phyloP scores from a whole-genome alignment of 2,329 filamentous ascomycete genomes.

The Neopestalotiopsis rosae region DNA sequence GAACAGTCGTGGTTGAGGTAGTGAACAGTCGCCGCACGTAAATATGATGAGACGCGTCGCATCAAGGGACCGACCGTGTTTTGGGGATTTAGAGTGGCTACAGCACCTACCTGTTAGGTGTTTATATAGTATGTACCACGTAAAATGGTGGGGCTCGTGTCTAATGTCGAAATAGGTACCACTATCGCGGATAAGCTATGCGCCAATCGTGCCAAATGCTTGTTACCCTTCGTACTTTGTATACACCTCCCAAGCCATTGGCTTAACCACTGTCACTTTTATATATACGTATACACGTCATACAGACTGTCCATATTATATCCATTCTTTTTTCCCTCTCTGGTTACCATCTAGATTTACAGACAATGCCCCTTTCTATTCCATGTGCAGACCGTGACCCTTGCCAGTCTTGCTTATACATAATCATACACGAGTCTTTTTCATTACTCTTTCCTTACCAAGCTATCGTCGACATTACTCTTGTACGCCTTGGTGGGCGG shows the following conservation, averaged over 20 bases:
- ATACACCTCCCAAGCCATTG: neutral
- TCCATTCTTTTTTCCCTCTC: too few species aligned
- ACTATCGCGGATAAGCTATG: constrained; percentile 25
- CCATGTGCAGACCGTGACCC: neutral
- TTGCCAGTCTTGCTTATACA: neutral
- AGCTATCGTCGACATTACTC: constrained; percentile 60
- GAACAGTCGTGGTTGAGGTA: neutral
- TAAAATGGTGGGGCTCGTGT: too few species aligned
- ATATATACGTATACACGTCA: too few species aligned
- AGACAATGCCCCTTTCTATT: neutral
- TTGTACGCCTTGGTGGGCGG: constrained; percentile 53
- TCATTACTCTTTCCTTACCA: constrained; percentile 42
- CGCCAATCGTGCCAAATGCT: neutral
- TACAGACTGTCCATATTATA: too few species aligned
- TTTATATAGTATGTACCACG: too few species aligned
- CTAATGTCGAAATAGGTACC: too few species aligned
- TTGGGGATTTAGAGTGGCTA: neutral
- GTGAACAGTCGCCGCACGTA: neutral
- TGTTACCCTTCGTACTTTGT: neutral
- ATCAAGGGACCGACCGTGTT: neutral
- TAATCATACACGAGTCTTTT: neutral
- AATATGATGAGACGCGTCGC: neutral
- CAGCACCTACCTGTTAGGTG: too few species aligned
- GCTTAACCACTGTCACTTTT: neutral
- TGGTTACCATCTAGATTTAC: too few species aligned